Base-by-base conservation (phyloP, 2,329 filamentous ascomycete species). In the Aspergillus pseudoterreus region DNA sequence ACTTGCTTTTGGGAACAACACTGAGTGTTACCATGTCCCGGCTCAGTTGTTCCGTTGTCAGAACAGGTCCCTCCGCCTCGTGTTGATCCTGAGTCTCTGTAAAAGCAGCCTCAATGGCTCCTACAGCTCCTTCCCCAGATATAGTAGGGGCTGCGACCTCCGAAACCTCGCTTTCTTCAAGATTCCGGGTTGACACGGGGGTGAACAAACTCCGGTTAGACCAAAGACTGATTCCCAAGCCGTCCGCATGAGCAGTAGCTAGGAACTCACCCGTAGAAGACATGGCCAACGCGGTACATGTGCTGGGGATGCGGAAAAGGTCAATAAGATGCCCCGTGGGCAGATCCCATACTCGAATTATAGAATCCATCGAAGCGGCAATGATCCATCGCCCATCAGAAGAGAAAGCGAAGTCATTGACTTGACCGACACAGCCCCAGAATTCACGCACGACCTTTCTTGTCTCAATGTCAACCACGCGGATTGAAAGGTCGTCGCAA, bases 281-380 rank as follows among this genome's bases (percentile, higher is more conserved):
- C 77, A 97, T 95, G 6, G 92, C 84, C 11, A 99, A 77, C 2
- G 90, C 86, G 14, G 85, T 94, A 68, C 92, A 96, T 10, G 86
- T 85, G 49, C 82, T 87, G 50, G 85, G 83, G 4, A 95, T 82
- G 52, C 84, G 84, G 72, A 99, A 91, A 2, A 89, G 90, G 67
- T 99, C 94, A 56, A 99, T 94, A 12, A 99, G 79, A 72, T 99
- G 92, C 22, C 91, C 92, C 0, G 95, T 99, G 0, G 94, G 90
- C 24, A 99, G 77, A 74, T 99, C 95, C 91, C 94, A 99, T 6
- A 97, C 83, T 39, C 94, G 84, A 46, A 96, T 77, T 5, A 90
- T 76, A 1, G 84, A 83, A 65, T 95, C 90, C 63, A 88, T 85
- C 0, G 90, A 91, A 11, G 91, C 88, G 19, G 91, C 90, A 51